These are phyloP conservation scores for Leccinum rimulosum DNA, from an alignment of 768 basidiomycete species.

Conservation along the genomic window DNA sequence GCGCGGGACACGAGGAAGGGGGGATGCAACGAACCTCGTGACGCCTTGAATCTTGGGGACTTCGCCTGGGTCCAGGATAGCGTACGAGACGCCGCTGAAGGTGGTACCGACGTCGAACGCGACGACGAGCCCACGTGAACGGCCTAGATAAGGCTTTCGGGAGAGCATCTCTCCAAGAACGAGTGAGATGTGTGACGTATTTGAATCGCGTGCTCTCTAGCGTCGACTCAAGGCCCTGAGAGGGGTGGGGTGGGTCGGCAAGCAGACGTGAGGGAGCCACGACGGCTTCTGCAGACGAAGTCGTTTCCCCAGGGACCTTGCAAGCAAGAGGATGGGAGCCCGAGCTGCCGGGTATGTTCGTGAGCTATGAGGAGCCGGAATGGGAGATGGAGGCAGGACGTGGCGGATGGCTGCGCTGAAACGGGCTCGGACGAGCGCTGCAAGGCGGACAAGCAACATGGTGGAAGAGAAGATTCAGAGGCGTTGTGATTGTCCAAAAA, in stretches of 20 bases:
- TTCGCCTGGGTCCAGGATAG: constrained; percentile 41
- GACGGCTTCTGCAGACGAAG: no score
- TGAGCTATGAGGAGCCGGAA: no score
- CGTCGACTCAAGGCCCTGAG: no score
- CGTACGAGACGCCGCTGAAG: constrained; percentile 39
- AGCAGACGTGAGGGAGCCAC: background rate
- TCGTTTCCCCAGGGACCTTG: no score
- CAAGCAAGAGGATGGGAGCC: no score
- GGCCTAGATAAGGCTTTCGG: constrained; percentile 39
- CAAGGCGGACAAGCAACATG: no score
- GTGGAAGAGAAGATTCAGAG: no score
- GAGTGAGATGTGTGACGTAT: background rate
- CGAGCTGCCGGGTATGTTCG: no score
- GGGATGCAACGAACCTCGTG: constrained; percentile 26
- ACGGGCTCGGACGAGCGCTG: no score
- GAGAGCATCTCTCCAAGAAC: constrained; percentile 26
- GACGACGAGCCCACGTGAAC: constrained; percentile 35
- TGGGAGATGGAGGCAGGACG: no score
- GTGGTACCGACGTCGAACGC: constrained; percentile 43
- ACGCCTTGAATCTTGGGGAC: constrained; percentile 36
- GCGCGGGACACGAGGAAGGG: constrained; percentile 6
- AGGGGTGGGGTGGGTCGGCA: background rate
- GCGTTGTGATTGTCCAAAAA: no score
- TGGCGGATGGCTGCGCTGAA: no score
- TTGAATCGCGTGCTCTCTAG: background rate